Base-by-base conservation (phyloP, 2,329 filamentous ascomycete species). In the Venturia oleaginea region DNA sequence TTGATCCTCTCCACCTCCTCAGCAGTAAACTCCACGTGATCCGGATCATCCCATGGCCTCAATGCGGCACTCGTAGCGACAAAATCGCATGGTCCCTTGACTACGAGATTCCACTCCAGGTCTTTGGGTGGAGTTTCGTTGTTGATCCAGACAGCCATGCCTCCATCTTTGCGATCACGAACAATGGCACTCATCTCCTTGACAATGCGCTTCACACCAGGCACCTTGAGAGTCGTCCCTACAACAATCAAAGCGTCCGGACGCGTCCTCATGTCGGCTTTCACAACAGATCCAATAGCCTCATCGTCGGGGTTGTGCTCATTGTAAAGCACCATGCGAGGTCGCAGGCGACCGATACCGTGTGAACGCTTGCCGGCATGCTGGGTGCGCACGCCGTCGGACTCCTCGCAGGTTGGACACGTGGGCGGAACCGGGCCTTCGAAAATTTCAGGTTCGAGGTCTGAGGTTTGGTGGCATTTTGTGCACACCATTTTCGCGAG, bases 301-400 rank as follows among this genome's bases (percentile, higher is more conserved):
- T 97, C 93, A 69, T 94, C 91, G 68, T 99, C 94, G 0, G 94
- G 94, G 72, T 97, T 97, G 74, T 91, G 89, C 75, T 99, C 94
- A 73, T 97, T 97, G 79, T 99, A 99, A 11, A 99, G 83, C 4
- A 97, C 93, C 79, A 99, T 97, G 65, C 94, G 86, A 27, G 94
- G 94, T 27, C 94, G 86, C 67, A 99, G 79, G 67, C 90, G 86
- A 51, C 94, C 94, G 70, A 99, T 89, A 1, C 94, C 94, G 72
- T 97, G 94, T 72, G 92, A 96, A 66, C 94, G 86, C 76, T 96
- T 93, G 60, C 92, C 92, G 15, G 87, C 89, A 67, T 86, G 81
- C 4, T 83, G 81, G 19, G 88, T 90, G 70, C 94, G 89, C 59
- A 92, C 84, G 65, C 85, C 77, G 72, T 99, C 93, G 65, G 86